These are phyloP conservation scores for Hyaloscypha variabilis DNA, from an alignment of 495 filamentous ascomycete genomes.

Conservation along the genomic window DNA sequence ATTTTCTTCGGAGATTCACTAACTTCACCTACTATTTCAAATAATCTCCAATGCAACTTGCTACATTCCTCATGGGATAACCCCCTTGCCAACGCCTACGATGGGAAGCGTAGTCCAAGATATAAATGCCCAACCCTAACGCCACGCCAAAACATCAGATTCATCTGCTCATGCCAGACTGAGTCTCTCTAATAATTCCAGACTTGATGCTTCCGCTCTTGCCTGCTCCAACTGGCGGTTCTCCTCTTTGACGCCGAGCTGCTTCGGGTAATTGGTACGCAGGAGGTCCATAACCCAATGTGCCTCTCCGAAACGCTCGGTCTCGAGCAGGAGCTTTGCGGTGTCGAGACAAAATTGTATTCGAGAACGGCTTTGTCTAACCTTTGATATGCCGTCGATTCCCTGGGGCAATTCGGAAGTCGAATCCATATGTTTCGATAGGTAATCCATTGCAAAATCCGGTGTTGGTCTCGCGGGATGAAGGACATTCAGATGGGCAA, in stretches of 20 bases:
- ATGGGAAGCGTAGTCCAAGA: background rate
- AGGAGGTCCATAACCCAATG: conserved; percentile 31
- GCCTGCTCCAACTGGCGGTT: conserved; percentile 12
- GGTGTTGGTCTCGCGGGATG: conserved; percentile 28
- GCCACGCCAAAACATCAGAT: background rate
- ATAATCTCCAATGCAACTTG: background rate
- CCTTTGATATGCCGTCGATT: background rate
- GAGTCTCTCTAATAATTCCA: conserved; percentile 24
- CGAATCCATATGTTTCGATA: conserved; percentile 2
- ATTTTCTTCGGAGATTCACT: too few species aligned
- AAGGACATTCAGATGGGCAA: conserved; percentile 23
- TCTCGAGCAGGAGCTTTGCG: conserved; percentile 24
- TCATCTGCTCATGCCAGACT: background rate
- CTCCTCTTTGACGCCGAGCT: conserved; percentile 17
- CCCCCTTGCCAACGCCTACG: background rate
- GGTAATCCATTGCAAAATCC: conserved; percentile 19
- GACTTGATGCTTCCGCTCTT: conserved; percentile 24
- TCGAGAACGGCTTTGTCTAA: background rate
- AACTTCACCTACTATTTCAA: background rate
- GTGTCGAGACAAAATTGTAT: conserved; percentile 24
- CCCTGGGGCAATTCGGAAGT: background rate
- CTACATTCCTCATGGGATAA: background rate
- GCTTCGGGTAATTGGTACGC: conserved; percentile 17
- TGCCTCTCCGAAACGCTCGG: conserved; percentile 21
- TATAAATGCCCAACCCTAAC: background rate